Base-by-base conservation (phyloP, 2,329 filamentous ascomycete species). In the Endothia cerciana region DNA sequence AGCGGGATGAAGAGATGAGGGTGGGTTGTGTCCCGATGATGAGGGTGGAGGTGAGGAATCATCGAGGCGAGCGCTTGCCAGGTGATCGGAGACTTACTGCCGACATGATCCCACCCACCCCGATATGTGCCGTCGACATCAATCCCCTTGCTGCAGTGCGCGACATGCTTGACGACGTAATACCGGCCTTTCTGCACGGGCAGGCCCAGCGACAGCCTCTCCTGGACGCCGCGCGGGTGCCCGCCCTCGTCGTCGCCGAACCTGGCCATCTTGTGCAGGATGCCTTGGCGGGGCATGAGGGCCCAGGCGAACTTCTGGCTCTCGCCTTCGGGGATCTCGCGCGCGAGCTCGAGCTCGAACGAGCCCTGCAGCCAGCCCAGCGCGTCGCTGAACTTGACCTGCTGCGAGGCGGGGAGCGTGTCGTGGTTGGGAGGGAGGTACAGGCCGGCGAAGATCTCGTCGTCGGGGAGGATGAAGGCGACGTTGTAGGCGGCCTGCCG, bases 231-330 rank as follows among this genome's bases (percentile, higher is more conserved):
- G 17, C 19, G 41, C 13, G 41, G 19, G 15, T 4, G 13, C 41
- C 47, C n/a, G 47, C 22, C 17, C 47, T 11, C 19, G 17, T 5
- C 47, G 47, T 51, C 47, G 5, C 22, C 47, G 47, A 11, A 28
- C 19, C n/a, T 51, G 17, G 47, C 47, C 47, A 51, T 51, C 47
- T 51, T 51, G 47, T 51, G 22, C 47, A 51, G 19, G 47, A 51
- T 51, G 47, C 47, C 47, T 1, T 51, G 19, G 47, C 22, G 22
- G 19, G 47, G 47, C 47, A 51, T 51, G 19, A 61, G 33, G 0
- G 59, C 40, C 43, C 59, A 61, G 4, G 19, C 4, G 4, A 22
- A 10, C 22, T 61, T 25, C 25, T 51, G n/a, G 3, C 22, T 30
- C 2, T 51, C 8, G 5, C 6, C 36, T 13, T 30, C 7, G 10